Percentiles rank a stretch among this genome's conserved stretches.
Conservation (phyloP, 345 rosid genomes). For the Eucalyptus pumila region DNA sequence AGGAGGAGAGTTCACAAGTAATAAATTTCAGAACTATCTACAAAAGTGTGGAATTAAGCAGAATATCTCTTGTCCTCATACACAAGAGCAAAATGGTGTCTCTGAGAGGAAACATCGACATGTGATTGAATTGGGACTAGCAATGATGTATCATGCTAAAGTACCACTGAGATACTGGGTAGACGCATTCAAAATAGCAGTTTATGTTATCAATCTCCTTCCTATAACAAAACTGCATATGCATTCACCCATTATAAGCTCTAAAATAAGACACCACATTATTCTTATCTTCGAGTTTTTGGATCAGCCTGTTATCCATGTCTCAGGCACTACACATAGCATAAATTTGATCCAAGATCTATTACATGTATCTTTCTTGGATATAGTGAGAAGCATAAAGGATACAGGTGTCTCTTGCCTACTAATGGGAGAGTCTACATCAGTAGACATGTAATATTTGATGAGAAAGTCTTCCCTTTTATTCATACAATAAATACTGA, state of each 20-base stretch:
- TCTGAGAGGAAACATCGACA: no score
- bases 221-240: not conserved
- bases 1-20: no score
- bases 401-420: no score
- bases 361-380: no score
- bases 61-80: no score
- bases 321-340: not conserved
- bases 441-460: not conserved
- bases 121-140: no score
- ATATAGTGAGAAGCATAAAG: no score
- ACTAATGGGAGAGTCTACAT: not conserved
- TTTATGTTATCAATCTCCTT: not conserved
- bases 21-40: no score
- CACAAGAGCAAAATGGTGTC: no score
- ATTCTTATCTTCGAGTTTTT: not conserved
- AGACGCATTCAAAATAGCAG: not conserved
- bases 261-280: fast-evolving
- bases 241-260: not conserved
- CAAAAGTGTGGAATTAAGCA: no score
- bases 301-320: not conserved
- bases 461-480: not conserved
- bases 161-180: not conserved
- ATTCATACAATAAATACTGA: not conserved
- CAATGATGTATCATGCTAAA: not conserved
- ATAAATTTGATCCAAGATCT: no score